A percentile compares a stretch with the other conserved stretches of the same genome.
These are phyloP conservation scores for Coniella vitis DNA, from an alignment of 2,329 filamentous ascomycete species.

Conservation along the genomic window DNA sequence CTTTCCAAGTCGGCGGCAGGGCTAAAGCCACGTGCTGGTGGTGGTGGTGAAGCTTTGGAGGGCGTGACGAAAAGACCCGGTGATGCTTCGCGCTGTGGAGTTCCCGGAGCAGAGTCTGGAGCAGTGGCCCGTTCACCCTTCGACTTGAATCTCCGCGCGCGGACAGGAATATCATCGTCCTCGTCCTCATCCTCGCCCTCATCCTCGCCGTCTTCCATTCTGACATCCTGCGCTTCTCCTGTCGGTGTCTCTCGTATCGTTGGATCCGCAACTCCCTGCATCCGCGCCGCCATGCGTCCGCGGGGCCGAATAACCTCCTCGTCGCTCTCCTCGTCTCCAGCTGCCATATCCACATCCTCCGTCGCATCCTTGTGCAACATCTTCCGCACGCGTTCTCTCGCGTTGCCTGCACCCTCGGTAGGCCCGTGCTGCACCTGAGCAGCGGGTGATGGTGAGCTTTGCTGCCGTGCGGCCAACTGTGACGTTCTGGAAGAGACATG, in stretches of 20 bases:
- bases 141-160: slow-evolving; percentile 34
- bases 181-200: slow-evolving; percentile 28
- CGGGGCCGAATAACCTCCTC: slow-evolving; percentile 49
- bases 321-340: slow-evolving; percentile 29
- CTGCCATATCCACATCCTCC: slow-evolving; percentile 16
- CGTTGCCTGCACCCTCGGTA: slow-evolving; percentile 20
- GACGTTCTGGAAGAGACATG: slow-evolving; percentile 9
- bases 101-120: slow-evolving; percentile 26
- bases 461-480: slow-evolving; percentile 9
- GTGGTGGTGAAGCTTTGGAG: slow-evolving; percentile 25
- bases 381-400: slow-evolving; percentile 36
- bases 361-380: slow-evolving; percentile 30
- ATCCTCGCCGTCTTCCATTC: slow-evolving; percentile 11
- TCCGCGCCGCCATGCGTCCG: slow-evolving; percentile 58
- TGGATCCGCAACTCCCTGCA: slow-evolving; percentile 31
- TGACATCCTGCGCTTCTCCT: slow-evolving; percentile 12
- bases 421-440: slow-evolving; percentile 49
- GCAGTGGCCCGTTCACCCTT: slow-evolving; percentile 29
- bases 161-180: slow-evolving; percentile 34
- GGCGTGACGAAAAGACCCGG: slow-evolving; percentile 54
- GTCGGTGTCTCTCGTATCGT: slow-evolving; percentile 23
- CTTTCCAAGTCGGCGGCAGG: slow-evolving; percentile 31
- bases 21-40: slow-evolving; percentile 15
- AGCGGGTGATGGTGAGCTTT: too few species aligned
- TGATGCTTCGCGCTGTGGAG: slow-evolving; percentile 31